Evolutionary conservation across 2,329 filamentous ascomycete genomes (phyloP), one percentile per base, ranked within the genome.

Genomic region (Ophiostoma perfectum): DNA sequence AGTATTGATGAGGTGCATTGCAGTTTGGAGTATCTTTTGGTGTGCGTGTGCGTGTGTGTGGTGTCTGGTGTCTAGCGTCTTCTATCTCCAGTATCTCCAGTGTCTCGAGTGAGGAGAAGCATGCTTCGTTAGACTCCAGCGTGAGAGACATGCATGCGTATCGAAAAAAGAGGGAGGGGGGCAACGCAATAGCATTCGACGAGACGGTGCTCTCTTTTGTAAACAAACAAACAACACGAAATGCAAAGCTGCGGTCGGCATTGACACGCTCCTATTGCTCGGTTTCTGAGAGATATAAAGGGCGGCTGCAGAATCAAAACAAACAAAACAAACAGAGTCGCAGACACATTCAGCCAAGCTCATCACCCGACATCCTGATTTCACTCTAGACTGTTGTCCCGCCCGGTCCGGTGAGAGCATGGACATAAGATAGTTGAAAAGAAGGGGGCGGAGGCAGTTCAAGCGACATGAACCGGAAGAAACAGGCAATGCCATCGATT

Each of bases 151-250:
- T 63, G 58, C 58, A 63, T 42, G n/a, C 14, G 39, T n/a, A 49
- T 49, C 27, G 27, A 27, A 27, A 18, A 27, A 18, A 4, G 41
- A 45, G n/a, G 63, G 63, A 64, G 63, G 63, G 63, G n/a, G 41
- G 63, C 63, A 45, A 64, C 63, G 63, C 63, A n/a, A 64, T 7
- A 18, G 63, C 41, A 64, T 64, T 64, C 42, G 63, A 12, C 42
- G 16, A n/a, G 27, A 12, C 42, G 8, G 11, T 3, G 27, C 5
- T 4, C 9, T 42, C 8, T 36, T 12, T 5, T 44, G 63, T 64
- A 64, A 64, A 64, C 63, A 64, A 64, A 64, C 63, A 64, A 47
- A n/a, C 7, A 16, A 63, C 60, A 42, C 60, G 38, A 63, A 63
- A 60, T 27, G 27, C 27, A 12, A 12, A 38, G 5, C 9, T 36